Conservation (phyloP, 2,329 filamentous ascomycete species). For the Paracoccidioides lutzii region DNA sequence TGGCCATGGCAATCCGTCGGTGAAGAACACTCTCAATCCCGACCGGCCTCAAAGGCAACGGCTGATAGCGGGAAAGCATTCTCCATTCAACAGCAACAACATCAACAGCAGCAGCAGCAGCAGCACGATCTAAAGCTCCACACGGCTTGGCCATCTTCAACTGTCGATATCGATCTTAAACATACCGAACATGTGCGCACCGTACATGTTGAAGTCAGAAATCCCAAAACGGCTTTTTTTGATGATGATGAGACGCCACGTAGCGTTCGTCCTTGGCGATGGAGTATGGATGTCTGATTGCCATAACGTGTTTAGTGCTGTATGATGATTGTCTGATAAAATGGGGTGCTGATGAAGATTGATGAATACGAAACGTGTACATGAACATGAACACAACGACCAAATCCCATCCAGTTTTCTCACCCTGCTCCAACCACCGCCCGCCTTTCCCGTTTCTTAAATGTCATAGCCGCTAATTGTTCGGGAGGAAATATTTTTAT, state of each 20-base stretch:
- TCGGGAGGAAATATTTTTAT: too few relatives aligned
- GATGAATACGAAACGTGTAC: too few relatives aligned
- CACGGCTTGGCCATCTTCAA: conserved; percentile 5
- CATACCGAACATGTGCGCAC: conserved; percentile 20
- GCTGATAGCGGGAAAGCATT: conserved; percentile 20
- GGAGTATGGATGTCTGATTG: conserved; percentile 32
- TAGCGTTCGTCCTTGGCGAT: conserved; percentile 27
- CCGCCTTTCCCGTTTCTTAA: too few relatives aligned
- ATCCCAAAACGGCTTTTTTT: neutral
- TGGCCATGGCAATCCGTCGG: neutral
- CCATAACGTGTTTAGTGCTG: too few relatives aligned
- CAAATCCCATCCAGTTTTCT: too few relatives aligned
- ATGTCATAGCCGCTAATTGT: too few relatives aligned
- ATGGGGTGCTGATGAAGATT: too few relatives aligned
- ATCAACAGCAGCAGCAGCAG: conserved; percentile 2
- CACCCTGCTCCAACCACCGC: too few relatives aligned
- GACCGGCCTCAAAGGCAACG: conserved; percentile 25
- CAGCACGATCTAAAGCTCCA: neutral
- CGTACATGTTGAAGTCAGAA: conserved; percentile 24
- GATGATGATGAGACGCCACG: conserved; percentile 22
- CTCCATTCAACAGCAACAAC: conserved; percentile 4
- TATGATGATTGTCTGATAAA: too few relatives aligned
- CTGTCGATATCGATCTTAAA: conserved; percentile 14
- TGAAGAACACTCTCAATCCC: conserved; percentile 12
- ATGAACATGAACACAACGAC: too few relatives aligned